Conservation (phyloP, 352 stramenopile genomes). For the Globisporangium paddicum region DNA sequence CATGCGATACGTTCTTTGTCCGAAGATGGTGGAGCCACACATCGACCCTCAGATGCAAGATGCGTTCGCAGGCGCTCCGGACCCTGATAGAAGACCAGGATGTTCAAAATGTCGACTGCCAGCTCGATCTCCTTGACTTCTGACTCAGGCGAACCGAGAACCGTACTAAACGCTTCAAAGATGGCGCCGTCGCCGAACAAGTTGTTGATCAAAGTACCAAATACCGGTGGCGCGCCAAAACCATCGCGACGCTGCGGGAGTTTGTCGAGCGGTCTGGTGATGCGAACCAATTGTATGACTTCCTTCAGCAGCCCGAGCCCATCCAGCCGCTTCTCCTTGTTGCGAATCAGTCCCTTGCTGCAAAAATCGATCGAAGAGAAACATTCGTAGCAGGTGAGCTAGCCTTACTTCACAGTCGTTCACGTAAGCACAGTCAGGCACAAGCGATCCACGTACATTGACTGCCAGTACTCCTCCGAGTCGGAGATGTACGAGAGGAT, state of each 20-base stretch:
- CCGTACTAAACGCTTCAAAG: constrained; percentile 46
- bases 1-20: constrained; percentile 65
- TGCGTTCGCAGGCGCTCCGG: constrained; percentile 62
- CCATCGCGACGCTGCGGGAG: constrained; percentile 47
- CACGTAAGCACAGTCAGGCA: background rate
- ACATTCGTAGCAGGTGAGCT: background rate
- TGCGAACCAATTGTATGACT: constrained; percentile 57
- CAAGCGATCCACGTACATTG: constrained; percentile 33
- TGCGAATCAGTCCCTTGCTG: constrained; percentile 48
- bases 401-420: background rate
- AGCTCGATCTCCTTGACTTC: constrained; percentile 40
- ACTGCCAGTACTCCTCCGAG: constrained; percentile 60
- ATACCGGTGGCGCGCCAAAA: constrained; percentile 49
- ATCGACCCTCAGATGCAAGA: constrained; percentile 67
- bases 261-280: constrained; percentile 63
- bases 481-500: constrained; percentile 82
- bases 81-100: constrained; percentile 65
- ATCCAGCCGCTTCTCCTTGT: constrained; percentile 31
- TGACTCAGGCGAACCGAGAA: constrained; percentile 46
- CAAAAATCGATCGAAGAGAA: constrained; percentile 10
- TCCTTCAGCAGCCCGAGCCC: constrained; percentile 68
- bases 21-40: constrained; percentile 44
- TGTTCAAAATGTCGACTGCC: constrained; percentile 64
- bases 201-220: constrained; percentile 56
- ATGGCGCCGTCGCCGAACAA: constrained; percentile 61